These are phyloP conservation scores for Colletotrichum cordylinicola DNA, from an alignment of 2,329 filamentous ascomycete species.

Conservation along the genomic window DNA sequence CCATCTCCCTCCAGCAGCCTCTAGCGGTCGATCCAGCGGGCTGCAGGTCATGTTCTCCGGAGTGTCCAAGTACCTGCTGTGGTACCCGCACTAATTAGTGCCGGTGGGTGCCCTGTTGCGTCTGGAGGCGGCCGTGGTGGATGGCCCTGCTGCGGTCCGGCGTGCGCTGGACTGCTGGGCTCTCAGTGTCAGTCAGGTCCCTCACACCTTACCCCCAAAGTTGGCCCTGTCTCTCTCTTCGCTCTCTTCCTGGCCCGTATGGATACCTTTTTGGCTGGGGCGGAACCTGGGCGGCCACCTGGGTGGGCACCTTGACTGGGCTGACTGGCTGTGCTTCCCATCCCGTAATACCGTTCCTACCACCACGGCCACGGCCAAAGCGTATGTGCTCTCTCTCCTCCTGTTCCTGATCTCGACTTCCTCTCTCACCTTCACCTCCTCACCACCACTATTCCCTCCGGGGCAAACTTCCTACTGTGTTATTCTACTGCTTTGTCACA, in stretches of 20 bases:
- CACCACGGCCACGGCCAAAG: not conserved
- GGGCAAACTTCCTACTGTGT: not conserved
- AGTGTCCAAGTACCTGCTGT: not conserved
- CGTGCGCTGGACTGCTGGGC: slow-evolving; percentile 5
- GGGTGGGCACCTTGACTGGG: not conserved
- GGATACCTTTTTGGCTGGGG: not conserved
- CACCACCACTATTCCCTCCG: not conserved
- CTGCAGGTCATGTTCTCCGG: not conserved
- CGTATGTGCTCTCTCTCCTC: not conserved
- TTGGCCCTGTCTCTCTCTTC: not conserved
- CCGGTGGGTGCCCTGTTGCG: slow-evolving; percentile 6
- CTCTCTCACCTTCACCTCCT: slow-evolving; percentile 13
- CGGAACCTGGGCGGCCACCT: not conserved
- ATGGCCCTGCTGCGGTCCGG: slow-evolving; percentile 19
- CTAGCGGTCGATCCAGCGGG: not conserved
- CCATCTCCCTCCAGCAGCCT: not conserved
- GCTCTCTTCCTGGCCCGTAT: slow-evolving; percentile 1
- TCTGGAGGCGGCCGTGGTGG: slow-evolving; percentile 3
- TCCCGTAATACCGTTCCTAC: not conserved
- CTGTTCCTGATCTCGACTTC: slow-evolving; percentile 9
- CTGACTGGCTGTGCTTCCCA: slow-evolving; percentile 12
- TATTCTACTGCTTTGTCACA: not conserved
- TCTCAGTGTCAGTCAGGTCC: not conserved
- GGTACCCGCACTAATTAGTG: slow-evolving; percentile 14
- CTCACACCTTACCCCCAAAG: not conserved